Conservation (phyloP, 768 basidiomycete species). For the Coprinopsis marcescibilis region DNA sequence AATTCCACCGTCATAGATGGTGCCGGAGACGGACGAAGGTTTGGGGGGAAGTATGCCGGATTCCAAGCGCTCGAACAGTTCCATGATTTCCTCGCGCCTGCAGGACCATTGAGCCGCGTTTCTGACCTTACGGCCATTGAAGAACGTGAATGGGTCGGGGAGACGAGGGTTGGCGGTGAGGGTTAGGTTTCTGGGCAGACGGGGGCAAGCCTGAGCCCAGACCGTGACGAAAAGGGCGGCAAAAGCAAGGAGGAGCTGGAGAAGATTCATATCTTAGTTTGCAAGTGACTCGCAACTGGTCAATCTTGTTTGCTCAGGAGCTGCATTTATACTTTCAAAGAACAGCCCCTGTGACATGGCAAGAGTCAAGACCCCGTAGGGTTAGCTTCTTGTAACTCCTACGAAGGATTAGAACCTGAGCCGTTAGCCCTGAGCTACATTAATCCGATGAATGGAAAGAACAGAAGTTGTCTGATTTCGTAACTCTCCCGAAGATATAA, state of each 20-base stretch:
- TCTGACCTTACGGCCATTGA: slow-evolving; percentile 35
- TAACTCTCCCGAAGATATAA: no score
- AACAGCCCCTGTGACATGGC: no score
- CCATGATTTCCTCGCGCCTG: slow-evolving; percentile 41
- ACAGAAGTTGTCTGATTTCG: no score
- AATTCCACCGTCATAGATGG: slow-evolving; percentile 37
- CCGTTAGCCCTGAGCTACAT: no score
- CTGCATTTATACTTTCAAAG: no score
- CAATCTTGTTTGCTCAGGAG: no score
- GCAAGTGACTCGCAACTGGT: no score
- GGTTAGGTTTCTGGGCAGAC: slow-evolving; percentile 24
- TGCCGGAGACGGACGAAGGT: slow-evolving; percentile 39
- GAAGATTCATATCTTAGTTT: neutral
- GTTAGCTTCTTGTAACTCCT: no score
- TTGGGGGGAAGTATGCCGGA: slow-evolving; percentile 43
- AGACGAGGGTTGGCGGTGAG: slow-evolving; percentile 37
- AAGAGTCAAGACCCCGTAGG: no score
- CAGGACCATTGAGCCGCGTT: slow-evolving; percentile 47
- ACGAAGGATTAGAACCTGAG: no score
- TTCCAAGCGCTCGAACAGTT: slow-evolving; percentile 49
- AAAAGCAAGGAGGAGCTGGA: neutral
- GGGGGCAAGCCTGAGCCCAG: slow-evolving; percentile 17
- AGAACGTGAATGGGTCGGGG: slow-evolving; percentile 51
- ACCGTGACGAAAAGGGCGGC: neutral
- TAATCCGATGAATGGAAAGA: no score